Evolutionary conservation across 2,329 filamentous ascomycete genomes (phyloP).

Genomic region (Verticillium dahliae): DNA sequence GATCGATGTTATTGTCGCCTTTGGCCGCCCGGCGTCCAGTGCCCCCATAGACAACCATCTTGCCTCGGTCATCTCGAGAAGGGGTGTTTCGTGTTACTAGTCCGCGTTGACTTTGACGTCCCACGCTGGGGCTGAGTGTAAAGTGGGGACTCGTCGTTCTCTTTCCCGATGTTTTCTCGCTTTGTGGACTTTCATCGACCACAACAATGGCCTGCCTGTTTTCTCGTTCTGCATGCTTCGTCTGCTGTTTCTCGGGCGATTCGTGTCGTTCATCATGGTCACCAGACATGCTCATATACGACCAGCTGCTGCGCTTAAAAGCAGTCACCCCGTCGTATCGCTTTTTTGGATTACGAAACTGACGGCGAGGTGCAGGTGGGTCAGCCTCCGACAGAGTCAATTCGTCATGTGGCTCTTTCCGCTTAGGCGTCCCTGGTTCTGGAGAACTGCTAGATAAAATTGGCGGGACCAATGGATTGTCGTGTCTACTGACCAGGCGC

Average conservation of each 20-base stretch:
- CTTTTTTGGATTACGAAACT: no score
- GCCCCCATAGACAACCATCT: neutral
- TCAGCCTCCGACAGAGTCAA: neutral
- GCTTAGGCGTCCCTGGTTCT: neutral
- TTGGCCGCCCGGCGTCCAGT: neutral
- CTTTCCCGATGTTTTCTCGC: neutral
- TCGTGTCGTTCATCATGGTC: neutral
- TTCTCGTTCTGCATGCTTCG: neutral
- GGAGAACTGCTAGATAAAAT: neutral
- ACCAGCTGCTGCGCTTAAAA: neutral
- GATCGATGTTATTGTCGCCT: neutral
- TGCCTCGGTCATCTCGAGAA: no score
- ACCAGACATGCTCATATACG: neutral
- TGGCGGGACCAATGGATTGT: neutral
- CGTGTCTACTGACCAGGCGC: neutral
- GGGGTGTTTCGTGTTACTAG: neutral
- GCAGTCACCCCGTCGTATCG: neutral
- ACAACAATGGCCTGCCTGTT: neutral
- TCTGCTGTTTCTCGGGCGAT: neutral
- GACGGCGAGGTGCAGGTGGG: neutral
- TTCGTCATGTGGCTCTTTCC: neutral
- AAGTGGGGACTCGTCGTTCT: neutral
- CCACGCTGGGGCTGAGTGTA: neutral
- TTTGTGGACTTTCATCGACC: neutral
- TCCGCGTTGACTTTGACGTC: neutral